A percentile compares a stretch with the other conserved stretches of the same genome.
These are phyloP conservation scores for Fraxinus quadrangulata DNA, from an alignment of 257 asterid genomes.

Conservation along the genomic window DNA sequence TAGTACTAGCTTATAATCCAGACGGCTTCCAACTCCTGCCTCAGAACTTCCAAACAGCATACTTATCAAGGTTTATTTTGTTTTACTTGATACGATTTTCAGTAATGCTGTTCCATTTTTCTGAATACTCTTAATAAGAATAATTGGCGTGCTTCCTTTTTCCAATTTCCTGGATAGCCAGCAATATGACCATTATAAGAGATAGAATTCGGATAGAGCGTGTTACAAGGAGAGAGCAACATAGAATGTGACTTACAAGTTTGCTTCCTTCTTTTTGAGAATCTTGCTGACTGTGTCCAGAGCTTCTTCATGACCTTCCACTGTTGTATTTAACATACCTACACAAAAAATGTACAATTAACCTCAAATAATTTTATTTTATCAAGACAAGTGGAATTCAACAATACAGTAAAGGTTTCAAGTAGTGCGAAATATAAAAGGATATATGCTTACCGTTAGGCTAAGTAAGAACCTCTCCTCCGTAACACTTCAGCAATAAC, in stretches of 20 bases:
- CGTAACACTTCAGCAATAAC: background rate
- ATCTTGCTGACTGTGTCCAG: conserved; percentile 36
- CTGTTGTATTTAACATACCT: conserved; percentile 39
- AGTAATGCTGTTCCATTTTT: conserved; percentile 42
- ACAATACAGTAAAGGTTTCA: background rate
- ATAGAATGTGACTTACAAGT: conserved; percentile 43
- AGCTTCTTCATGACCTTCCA: conserved; percentile 34
- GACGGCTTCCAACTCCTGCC: conserved; percentile 2
- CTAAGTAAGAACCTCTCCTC: background rate
- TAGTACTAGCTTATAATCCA: conserved; percentile 1
- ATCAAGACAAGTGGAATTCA: background rate
- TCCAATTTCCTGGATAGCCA: conserved; percentile 36
- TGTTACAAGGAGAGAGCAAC: background rate
- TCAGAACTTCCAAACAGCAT: conserved; percentile 15
- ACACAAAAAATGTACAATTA: conserved; percentile 20
- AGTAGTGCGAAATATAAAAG: background rate
- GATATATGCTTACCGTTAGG: background rate
- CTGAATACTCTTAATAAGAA: conserved; percentile 63
- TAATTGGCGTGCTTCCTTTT: conserved; percentile 53
- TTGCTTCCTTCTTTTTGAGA: conserved; percentile 43
- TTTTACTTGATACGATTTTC: conserved; percentile 42
- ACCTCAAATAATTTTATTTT: background rate
- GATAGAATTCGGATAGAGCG: background rate
- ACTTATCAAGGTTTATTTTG: conserved; percentile 31
- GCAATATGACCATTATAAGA: conserved; percentile 18